Base-by-base conservation (phyloP, 371 early-diverging fungal genomes). In the Capillidium rhysosporum region DNA sequence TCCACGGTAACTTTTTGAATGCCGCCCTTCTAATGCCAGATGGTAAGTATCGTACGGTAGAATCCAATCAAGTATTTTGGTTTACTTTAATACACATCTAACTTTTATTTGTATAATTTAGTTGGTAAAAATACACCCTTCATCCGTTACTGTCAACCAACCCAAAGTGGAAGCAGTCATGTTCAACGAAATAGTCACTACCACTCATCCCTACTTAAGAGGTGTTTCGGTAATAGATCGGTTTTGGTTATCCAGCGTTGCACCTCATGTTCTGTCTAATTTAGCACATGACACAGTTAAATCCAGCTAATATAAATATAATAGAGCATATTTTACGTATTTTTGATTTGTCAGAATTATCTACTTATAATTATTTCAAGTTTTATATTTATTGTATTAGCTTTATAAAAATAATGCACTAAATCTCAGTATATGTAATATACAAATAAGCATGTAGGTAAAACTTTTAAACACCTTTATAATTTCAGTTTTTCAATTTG, bases 121-220 rank as follows among this genome's bases (percentile, higher is more conserved):
- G 61, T 8, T 76, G 86, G 68, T 63, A 61, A 2, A 89, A 89
- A 10, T 75, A 77, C 53, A 76, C 95, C 14, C 98, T 95, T 65
- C 95, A 92, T 29, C 77, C 80, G 0, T 86, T 86, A 23, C 75
- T 82, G 30, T 69, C 92, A 67, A 89, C 86, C 70, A 76, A 76
- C 20, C 80, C 75, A 66, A 80, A 77, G 68, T 70, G 0, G 80
- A 83, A 51, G 81, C 83, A 8, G 73, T 97, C 34, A 68, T 97
- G 60, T 97, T 90, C 67, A 87, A 92, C 60, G 95, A 97, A 66
- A 72, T 89, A 44, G 92, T 90, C 2, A 83, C 84, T 48, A 95
- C 96, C 0, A 81, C 87, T 14, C 78, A 80, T 46, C 80, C 86
- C 55, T 92, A 92, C 65, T 79, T 90, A 46, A 74, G 91, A 21